phyloP scores from a whole-genome alignment of 768 basidiomycete genomes.

The Cystobasidiopsis lactophilus region DNA sequence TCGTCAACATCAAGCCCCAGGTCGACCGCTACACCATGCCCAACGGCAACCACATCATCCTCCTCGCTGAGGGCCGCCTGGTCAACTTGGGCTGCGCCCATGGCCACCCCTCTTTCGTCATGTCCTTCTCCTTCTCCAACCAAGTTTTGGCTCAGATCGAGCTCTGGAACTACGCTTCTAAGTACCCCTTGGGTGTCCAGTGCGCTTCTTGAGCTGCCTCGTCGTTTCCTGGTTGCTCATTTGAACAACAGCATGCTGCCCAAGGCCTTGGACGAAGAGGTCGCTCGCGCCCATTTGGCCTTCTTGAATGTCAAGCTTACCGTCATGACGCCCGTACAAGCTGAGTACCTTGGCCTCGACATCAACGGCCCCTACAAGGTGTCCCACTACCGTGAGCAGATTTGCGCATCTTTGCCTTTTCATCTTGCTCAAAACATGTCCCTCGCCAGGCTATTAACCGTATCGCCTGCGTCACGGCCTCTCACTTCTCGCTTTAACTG shows the following conservation, averaged over 20 bases:
- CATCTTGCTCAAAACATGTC: too few relatives aligned
- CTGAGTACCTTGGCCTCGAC: slow-evolving; percentile 78
- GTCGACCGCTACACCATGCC: slow-evolving; percentile 93
- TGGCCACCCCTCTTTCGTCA: slow-evolving; percentile 97
- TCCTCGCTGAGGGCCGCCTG: slow-evolving; percentile 94
- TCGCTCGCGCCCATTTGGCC: slow-evolving; percentile 81
- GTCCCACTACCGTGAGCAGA: not conserved
- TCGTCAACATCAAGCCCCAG: slow-evolving; percentile 89
- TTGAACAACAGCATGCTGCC: slow-evolving; percentile 45
- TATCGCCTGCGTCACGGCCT: too few relatives aligned
- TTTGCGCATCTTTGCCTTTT: not conserved
- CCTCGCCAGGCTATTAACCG: too few relatives aligned
- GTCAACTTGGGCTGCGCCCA: slow-evolving; percentile 98
- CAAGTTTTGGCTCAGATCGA: slow-evolving; percentile 85
- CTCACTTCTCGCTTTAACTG: too few relatives aligned
- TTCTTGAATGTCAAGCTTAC: slow-evolving; percentile 78
- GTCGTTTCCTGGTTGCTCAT: not conserved
- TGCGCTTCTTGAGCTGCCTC: slow-evolving; percentile 8
- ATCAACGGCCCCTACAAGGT: slow-evolving; percentile 53
- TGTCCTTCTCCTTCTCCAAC: slow-evolving; percentile 99
- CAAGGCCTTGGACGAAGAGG: slow-evolving; percentile 96
- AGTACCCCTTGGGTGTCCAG: slow-evolving; percentile 90
- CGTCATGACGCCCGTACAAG: slow-evolving; percentile 37
- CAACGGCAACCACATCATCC: slow-evolving; percentile 78
- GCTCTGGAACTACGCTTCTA: slow-evolving; percentile 64